Percentiles rank a stretch among this genome's conserved stretches.
Evolutionary conservation across 192 early-diverging fungal species (phyloP).

Genomic region (Phlyctochytrium arcticum): DNA sequence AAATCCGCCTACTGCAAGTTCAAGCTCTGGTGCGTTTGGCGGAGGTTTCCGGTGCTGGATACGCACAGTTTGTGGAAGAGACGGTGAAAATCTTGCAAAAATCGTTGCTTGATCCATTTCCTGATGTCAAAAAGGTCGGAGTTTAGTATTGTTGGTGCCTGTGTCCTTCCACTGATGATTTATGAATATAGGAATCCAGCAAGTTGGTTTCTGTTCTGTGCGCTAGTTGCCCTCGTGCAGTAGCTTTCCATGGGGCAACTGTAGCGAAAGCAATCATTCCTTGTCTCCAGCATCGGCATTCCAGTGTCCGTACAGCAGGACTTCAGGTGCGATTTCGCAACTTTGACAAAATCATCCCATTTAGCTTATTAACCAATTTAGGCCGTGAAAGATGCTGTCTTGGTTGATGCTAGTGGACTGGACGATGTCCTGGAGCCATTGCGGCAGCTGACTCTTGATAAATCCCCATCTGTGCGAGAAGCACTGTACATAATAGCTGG

Average conservation of each 20-base stretch:
- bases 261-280: slow-evolving; percentile 41
- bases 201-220: slow-evolving; percentile 33
- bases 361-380: slow-evolving; percentile 9
- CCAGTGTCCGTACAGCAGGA: slow-evolving; percentile 38
- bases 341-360: background rate
- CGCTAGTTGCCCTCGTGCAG: slow-evolving; percentile 7
- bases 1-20: slow-evolving; percentile 44
- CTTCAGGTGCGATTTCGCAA: slow-evolving; percentile 20
- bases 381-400: slow-evolving; percentile 24
- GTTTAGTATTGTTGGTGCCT: background rate
- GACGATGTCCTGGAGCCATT: slow-evolving; percentile 40
- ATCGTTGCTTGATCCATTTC: slow-evolving; percentile 45
- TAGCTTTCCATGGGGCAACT: slow-evolving; percentile 28
- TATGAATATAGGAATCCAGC: slow-evolving; percentile 41
- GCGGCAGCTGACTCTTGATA: slow-evolving; percentile 40
- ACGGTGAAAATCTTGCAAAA: slow-evolving; percentile 34
- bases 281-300: slow-evolving; percentile 46
- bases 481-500: slow-evolving; percentile 33
- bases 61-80: slow-evolving; percentile 49
- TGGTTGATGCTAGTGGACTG: slow-evolving; percentile 43
- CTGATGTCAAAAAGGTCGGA: slow-evolving; percentile 58
- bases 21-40: slow-evolving; percentile 25
- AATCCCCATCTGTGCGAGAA: slow-evolving; percentile 44
- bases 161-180: background rate
- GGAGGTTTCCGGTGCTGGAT: slow-evolving; percentile 18